A percentile compares a stretch with the other conserved stretches of the same genome.
Evolutionary conservation across 2,329 filamentous ascomycete genomes (phyloP).

Genomic region (Penicillium sp.): DNA sequence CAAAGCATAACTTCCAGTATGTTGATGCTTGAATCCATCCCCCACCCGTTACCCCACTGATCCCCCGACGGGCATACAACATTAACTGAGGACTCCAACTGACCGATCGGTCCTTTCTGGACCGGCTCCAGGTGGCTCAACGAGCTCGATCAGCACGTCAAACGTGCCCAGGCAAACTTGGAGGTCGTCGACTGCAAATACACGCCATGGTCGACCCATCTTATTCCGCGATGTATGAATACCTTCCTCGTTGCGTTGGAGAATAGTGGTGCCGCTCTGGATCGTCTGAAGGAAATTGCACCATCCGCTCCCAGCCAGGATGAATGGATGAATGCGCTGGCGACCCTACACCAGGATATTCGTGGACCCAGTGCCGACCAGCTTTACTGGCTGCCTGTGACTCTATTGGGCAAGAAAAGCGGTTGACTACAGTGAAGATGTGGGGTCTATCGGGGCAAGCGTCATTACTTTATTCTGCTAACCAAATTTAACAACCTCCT

Average conservation of each 20-base stretch:
- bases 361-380: not conserved
- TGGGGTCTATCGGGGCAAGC: no score
- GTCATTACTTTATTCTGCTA: no score
- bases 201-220: not conserved
- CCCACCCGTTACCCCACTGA: not conserved
- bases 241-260: conserved; percentile 2
- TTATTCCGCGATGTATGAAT: conserved; percentile 1
- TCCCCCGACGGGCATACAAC: not conserved
- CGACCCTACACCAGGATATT: not conserved
- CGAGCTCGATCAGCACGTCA: conserved; percentile 3
- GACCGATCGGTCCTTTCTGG: no score
- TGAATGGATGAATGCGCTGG: not conserved
- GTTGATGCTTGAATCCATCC: not conserved
- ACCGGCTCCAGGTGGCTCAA: conserved; percentile 5
- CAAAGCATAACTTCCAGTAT: not conserved
- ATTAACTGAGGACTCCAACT: no score
- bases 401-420: not conserved
- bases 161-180: not conserved
- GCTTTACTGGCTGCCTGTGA: conserved; percentile 6
- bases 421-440: not conserved
- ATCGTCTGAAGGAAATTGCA: not conserved
- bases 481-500: no score
- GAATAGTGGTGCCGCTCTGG: not conserved
- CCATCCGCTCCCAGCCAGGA: conserved; percentile 1
- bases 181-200: conserved; percentile 4